Base-by-base conservation (phyloP, 169 alveolate genomes). In the Eimeria maxima region DNA sequence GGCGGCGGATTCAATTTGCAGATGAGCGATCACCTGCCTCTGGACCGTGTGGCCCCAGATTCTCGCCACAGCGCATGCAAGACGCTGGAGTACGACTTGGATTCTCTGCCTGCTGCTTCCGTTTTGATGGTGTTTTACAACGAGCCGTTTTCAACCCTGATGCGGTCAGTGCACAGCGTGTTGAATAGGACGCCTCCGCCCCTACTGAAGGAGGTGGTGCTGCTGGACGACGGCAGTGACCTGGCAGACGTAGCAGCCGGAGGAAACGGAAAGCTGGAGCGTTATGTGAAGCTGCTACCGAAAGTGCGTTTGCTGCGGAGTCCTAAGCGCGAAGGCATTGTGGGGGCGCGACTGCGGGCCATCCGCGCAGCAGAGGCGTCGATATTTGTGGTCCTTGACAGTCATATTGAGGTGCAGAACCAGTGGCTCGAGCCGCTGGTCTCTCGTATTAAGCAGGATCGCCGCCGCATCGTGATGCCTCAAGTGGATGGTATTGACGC, bases 371-470 rank as follows among this genome's bases (percentile, higher is more conserved):
- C 95, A 20, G 53, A 50, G 27, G 96, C 97, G 24, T 95, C 96
- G 14, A 74, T 93, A 24, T 97, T 97, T 69, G 97, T 96, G 4
- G 97, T 97, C 7, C 91, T 97, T 18, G 98, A 97, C 80, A 95
- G 97, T 81, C 98, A 97, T 95, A 96, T 97, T 42, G 97, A 97
- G 78, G 97, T 95, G 18, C 96, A 95, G 57, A 95, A 95, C 18
- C 96, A 92, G 93, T 97, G 98, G 98, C 93, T 96, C 4, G 98
- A 97, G 88, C 98, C 98, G 20, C 95, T 97, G 81, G 80, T 97
- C n/a, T 47, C 84, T n/a, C 94, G 97, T 42, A 65, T 95, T 50
- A 18, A n/a, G 44, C 95, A 87, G 63, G 96, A 90, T 76, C 93
- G 95, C 10, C 91, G 95, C 38, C 93, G 97, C 63, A 74, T 96